Evolutionary conservation across 2,329 filamentous ascomycete species (phyloP), one percentile per base, ranked within the genome.

Genomic region (Sporothrix euskadiensis): DNA sequence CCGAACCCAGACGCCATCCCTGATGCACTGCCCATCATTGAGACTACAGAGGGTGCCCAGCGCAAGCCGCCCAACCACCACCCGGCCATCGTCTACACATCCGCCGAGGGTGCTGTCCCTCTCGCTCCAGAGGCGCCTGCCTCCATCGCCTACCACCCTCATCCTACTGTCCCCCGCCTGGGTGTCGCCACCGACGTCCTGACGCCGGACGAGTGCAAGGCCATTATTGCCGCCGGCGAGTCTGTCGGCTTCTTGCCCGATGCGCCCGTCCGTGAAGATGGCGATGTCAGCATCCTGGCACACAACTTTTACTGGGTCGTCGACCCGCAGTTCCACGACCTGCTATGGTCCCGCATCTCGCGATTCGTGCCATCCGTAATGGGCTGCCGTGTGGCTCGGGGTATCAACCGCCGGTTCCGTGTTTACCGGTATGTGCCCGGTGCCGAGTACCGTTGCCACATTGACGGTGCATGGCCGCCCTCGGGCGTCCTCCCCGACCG

Each of bases 251-350:
- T 92, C 75, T 83, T 90, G 0, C 90, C 91, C 0, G 91, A 93
- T 77, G 88, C 89, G 0, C 90, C 90, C 0, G 82, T 92, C 41
- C 87, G 89, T 1, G 88, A 89, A n/a, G 88, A 90, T 73, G 88
- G 88, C 19, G 89, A 91, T 71, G 84, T 85, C 32, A 91, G 89
- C 77, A 86, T 92, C 65, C 80, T 92, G 0, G 90, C 90, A 0
- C 90, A 92, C 82, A 92, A 92, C 80, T 91, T 92, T 77, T 92
- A 92, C 82, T 92, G 90, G 90, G 84, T 92, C 9, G 84, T 89
- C 14, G 90, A 92, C 76, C 83, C 84, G 30, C 83, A 84, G 0
- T 92, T 92, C 79, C 87, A 90, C 77, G 86, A 90, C 73, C 84
- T 82, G 16, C 83, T 92, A 1, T 92, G 90, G 90, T 80, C 82